Evolutionary conservation across 108 stramenopile species (phyloP), one percentile per base, ranked within the genome.

Genomic region (Seminavis robusta): DNA sequence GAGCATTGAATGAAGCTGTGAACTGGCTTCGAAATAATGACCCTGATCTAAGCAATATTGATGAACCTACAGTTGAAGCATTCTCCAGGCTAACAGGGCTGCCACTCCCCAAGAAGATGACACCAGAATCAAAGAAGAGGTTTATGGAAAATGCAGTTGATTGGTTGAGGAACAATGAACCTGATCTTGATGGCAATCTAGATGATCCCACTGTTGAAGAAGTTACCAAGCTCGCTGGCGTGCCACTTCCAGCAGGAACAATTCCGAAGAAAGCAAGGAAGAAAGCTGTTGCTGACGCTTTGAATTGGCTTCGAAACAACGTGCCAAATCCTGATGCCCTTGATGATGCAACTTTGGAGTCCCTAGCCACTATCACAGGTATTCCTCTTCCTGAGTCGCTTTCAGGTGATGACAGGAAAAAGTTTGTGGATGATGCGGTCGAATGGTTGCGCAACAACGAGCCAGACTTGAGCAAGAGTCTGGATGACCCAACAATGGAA

Each of bases 301-400:
- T 75, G 21, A 45, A 53, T 28, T 74, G 73, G 73, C 57, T 57
- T 0, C 61, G 67, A 1, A 59, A 58, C 20, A 53, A 56, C 19
- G 29, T 23, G 13, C 54, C 54, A 21, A 24, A 38, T 4, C 36
- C 34, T 11, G 7, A 4, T 1, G 39, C 25, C 25, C 17, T 56
- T 38, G 54, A 56, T 38, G 54, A 56, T 11, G 23, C 54, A 2
- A 37, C 34, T 19, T 27, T 56, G 33, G 39, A 38, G 19, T 16
- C 37, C 15, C 38, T 56, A 21, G 13, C 54, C 9, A 56, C 54
- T 3, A 19, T 56, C 23, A 30, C 54, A 24, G 54, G 54, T 13
- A 4, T 23, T 11, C 38, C 54, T 2, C 20, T 59, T 5, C 44
- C 41, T 8, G 29, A 19, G 1, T 4, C 19, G 15, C 36, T 52